Base-by-base conservation (phyloP, 768 basidiomycete species). In the Pisolithus tinctorius region DNA sequence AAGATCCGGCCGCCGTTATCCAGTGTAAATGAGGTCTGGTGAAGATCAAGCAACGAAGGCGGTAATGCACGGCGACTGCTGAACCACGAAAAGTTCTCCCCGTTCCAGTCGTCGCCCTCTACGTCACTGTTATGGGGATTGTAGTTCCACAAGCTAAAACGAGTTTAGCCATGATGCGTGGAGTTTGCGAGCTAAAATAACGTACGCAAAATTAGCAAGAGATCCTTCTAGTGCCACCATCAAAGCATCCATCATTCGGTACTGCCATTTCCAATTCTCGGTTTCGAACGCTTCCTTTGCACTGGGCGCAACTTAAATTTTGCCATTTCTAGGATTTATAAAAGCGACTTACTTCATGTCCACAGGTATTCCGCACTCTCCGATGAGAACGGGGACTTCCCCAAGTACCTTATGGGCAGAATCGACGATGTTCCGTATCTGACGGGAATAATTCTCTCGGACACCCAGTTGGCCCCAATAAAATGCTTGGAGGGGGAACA, bases 21-120 rank as follows among this genome's bases (percentile, higher is more conserved):
- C 30, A 93, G 75, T 5, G 83, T 80, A n/a, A 78, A 73, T 2
- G 82, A 76, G 17, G 71, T 71, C 65, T 88, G 88, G 8, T 78
- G 74, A 50, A 78, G 75, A 55, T 76, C 77, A 11, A 86, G 72
- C 38, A 82, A 62, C 0, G 76, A 77, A 0, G 75, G 61, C 1
- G 79, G 85, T 46, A 81, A 70, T 1, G 78, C 82, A 14, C 84
- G 80, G 34, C 65, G 69, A 40, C 72, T 70, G 60, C 82, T 83
- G 76, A 92, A 97, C 90, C 91, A 96, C 1, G 91, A 93, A 64
- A 99, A 97, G 70, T 94, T 96, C 68, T 99, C 94, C 48, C 88
- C 91, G 59, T 94, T 95, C 94, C 94, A 96, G 63, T 83, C 69
- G 63, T 97, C 94, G 14, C 95, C 95, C 25, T 67, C 59, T 16